Evolutionary conservation across 345 rosid genomes (phyloP), one percentile per base, ranked within the genome.

Genomic region (Hibiscus tridactylites): DNA sequence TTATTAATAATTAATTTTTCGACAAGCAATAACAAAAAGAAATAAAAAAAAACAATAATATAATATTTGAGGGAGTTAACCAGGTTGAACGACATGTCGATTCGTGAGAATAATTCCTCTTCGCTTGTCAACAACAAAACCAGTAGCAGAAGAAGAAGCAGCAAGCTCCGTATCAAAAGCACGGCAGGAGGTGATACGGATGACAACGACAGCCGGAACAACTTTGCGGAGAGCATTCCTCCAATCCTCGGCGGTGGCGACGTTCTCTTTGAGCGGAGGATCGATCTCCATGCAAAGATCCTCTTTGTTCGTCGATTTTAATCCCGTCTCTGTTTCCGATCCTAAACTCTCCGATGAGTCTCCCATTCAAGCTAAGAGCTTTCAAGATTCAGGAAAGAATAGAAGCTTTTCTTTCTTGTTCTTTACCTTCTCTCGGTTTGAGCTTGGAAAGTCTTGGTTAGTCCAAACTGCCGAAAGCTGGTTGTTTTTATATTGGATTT

Each of bases 21-120:
- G 33, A 24, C 6, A 46, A 44, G 26, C 24, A 62, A 37, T 3
- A 37, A 2, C 47, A 12, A 47, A 33, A 28, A 1, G 0, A 28
- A 71, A 44, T 4, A 10, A 57, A 8, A n/a, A 53, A 54, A 1
- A 53, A 53, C n/a, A 71, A 56, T 5, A 61, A 26, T 10, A 73
- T 21, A 37, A 71, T 49, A 26, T 4, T 13, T 28, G 21, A 47
- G 2, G 19, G 56, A 61, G 29, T 31, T 42, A 47, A 93, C 97
- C 96, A 17, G 97, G 88, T 81, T 90, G 85, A 77, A 90, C 98
- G 29, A 94, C 98, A 67, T 94, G 98, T 57, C 98, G 97, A 78
- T 94, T 94, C 73, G 98, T 91, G 81, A 91, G 96, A 62, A 94
- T 90, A 81, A 94, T 86, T 72, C 99, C 96, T 58, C 95, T 92